These are phyloP conservation scores for Septoria linicola DNA, from an alignment of 2,329 filamentous ascomycete species.

Conservation along the genomic window DNA sequence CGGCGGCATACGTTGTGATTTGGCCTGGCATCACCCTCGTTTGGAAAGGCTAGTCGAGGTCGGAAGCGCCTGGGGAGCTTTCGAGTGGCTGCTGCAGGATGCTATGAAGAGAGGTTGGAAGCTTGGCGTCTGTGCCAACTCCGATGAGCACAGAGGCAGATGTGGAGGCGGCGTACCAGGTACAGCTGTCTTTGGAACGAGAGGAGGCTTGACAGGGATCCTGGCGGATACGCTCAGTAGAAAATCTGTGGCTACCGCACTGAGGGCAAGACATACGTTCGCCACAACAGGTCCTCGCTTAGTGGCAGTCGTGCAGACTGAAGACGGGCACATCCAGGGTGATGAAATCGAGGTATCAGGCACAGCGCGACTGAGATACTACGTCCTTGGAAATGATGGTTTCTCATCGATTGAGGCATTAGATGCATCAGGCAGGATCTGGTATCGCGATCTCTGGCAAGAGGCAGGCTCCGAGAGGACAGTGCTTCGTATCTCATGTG, in stretches of 20 bases:
- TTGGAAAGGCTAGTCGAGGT: slow-evolving; percentile 41
- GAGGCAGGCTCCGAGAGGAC: not conserved
- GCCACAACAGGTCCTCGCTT: slow-evolving; percentile 7
- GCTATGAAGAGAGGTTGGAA: slow-evolving; percentile 36
- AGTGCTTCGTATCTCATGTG: slow-evolving; percentile 8
- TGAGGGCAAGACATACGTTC: slow-evolving; percentile 10
- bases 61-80: slow-evolving; percentile 40
- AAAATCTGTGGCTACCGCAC: slow-evolving; percentile 1
- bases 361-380: not conserved
- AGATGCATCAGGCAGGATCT: slow-evolving; percentile 9
- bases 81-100: slow-evolving; percentile 39
- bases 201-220: slow-evolving; percentile 13
- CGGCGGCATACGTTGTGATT: slow-evolving; percentile 39
- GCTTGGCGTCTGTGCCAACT: slow-evolving; percentile 40
- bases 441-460: slow-evolving; percentile 2
- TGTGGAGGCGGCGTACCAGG: slow-evolving; percentile 42
- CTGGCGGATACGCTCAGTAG: slow-evolving; percentile 5
- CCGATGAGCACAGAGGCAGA: slow-evolving; percentile 40
- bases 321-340: slow-evolving; percentile 8
- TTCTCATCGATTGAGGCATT: slow-evolving; percentile 14
- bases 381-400: slow-evolving; percentile 2
- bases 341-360: slow-evolving; percentile 4
- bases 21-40: slow-evolving; percentile 41
- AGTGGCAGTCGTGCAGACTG: slow-evolving; percentile 6
- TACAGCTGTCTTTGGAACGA: slow-evolving; percentile 36